These are phyloP conservation scores for Ascoidea tarda DNA, from an alignment of 805 yeast genomes.

Conservation along the genomic window DNA sequence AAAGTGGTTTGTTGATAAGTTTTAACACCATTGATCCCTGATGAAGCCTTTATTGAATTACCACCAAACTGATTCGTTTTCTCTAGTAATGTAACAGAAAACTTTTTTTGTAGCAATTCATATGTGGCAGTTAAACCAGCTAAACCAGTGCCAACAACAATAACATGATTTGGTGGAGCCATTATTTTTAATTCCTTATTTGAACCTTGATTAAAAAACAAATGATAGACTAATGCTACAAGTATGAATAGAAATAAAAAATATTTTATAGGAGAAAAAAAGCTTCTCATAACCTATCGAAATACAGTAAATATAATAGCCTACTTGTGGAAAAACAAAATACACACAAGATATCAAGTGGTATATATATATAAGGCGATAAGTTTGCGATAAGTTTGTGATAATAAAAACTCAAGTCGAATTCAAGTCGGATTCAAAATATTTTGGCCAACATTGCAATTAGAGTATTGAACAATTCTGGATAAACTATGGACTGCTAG, in stretches of 20 bases:
- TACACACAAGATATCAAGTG: too few species aligned
- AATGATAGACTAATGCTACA: neutral
- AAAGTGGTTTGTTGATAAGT: slow-evolving; percentile 16
- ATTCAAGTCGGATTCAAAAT: too few species aligned
- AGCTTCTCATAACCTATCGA: too few species aligned
- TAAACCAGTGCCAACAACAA: slow-evolving; percentile 41
- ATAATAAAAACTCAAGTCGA: too few species aligned
- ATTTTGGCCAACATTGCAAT: too few species aligned
- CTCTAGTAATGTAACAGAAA: slow-evolving; percentile 32
- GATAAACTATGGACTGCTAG: too few species aligned
- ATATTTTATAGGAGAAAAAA: too few species aligned
- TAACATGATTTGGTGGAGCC: slow-evolving; percentile 17
- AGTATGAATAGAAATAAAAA: neutral
- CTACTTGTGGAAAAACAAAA: too few species aligned
- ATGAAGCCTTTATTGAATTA: slow-evolving; percentile 46
- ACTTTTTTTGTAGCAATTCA: slow-evolving; percentile 22
- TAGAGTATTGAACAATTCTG: too few species aligned
- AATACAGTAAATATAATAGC: too few species aligned
- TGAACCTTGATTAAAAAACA: neutral
- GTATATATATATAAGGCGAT: too few species aligned
- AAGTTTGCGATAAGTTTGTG: too few species aligned
- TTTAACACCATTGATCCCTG: slow-evolving; percentile 38
- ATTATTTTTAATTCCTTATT: neutral
- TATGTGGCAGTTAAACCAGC: slow-evolving; percentile 38
- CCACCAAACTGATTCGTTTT: slow-evolving; percentile 38